Evolutionary conservation across 345 rosid species (phyloP).

Genomic region (Camelina neglecta): DNA sequence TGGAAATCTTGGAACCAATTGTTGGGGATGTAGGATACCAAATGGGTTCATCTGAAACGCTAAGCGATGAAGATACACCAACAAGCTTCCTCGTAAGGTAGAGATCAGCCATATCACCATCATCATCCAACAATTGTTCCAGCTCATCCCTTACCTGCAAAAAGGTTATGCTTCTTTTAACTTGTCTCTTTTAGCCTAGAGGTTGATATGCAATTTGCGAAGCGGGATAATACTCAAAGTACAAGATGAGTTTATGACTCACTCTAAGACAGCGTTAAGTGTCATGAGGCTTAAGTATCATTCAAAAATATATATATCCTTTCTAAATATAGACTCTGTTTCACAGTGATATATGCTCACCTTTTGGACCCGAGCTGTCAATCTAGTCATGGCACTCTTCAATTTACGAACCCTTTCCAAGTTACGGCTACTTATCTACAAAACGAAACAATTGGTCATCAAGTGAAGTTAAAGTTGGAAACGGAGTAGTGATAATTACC

Average conservation of each 20-base stretch:
- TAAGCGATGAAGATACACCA: constrained; percentile 64
- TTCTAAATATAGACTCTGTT: constrained; percentile 2
- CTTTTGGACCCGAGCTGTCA: constrained; percentile 91
- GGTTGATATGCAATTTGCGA: neutral
- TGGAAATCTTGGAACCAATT: constrained; percentile 84
- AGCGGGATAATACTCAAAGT: neutral
- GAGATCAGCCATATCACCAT: constrained; percentile 93
- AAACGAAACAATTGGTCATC: neutral
- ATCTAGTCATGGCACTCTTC: constrained; percentile 89
- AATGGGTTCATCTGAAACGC: constrained; percentile 72
- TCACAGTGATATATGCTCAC: constrained; percentile 39
- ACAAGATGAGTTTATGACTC: neutral
- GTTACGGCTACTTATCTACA: constrained; percentile 88
- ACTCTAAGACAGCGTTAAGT: neutral
- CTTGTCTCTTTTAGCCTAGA: neutral
- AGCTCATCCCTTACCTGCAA: constrained; percentile 89
- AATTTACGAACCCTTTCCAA: constrained; percentile 90
- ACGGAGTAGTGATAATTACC: constrained; percentile 47
- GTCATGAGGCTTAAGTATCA: constrained; percentile 1
- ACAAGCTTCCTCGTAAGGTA: constrained; percentile 85
- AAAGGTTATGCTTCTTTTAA: neutral
- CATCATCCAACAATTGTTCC: constrained; percentile 89
- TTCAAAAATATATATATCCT: neutral
- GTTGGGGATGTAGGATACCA: constrained; percentile 88
- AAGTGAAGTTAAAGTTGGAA: neutral